These are phyloP conservation scores for Bryopsis sp. DNA, from an alignment of 139 green algal species.

Conservation along the genomic window DNA sequence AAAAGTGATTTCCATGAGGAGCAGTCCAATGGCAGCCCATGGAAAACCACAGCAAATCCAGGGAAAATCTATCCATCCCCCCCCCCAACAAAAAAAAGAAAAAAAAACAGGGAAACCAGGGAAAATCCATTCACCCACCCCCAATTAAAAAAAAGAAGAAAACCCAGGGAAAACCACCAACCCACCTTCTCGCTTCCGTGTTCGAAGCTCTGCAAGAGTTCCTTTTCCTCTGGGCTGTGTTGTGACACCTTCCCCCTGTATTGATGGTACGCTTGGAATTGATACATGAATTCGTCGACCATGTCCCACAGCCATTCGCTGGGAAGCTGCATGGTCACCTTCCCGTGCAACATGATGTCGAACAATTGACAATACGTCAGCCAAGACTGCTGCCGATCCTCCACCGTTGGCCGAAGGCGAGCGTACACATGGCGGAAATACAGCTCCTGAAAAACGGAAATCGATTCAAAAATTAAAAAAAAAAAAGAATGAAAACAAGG, in stretches of 20 bases:
- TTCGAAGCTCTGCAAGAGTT: neutral
- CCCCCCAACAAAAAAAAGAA: too few species aligned
- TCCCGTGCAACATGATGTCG: slow-evolving; percentile 77
- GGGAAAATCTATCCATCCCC: too few species aligned
- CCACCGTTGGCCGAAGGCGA: slow-evolving; percentile 62
- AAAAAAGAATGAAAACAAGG: too few species aligned
- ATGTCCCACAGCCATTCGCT: slow-evolving; percentile 99
- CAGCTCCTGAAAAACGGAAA: slow-evolving; percentile 62
- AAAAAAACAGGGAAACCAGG: too few species aligned
- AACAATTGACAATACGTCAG: slow-evolving; percentile 92
- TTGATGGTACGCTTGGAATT: slow-evolving; percentile 38
- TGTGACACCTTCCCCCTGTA: slow-evolving; percentile 27
- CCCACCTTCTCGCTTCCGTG: neutral
- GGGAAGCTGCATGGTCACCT: slow-evolving; percentile 97
- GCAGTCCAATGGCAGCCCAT: too few species aligned
- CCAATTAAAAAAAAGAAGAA: too few species aligned
- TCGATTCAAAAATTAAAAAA: neutral
- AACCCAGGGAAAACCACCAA: too few species aligned
- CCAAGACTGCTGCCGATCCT: slow-evolving; percentile 67
- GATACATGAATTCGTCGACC: slow-evolving; percentile 99
- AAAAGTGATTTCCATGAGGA: too few species aligned
- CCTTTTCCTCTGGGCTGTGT: slow-evolving; percentile 7
- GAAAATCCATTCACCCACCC: too few species aligned
- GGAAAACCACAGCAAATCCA: too few species aligned
- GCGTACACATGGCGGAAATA: slow-evolving; percentile 95